Evolutionary conservation across 2,329 filamentous ascomycete genomes (phyloP).

Genomic region (Botrytis paeoniae): DNA sequence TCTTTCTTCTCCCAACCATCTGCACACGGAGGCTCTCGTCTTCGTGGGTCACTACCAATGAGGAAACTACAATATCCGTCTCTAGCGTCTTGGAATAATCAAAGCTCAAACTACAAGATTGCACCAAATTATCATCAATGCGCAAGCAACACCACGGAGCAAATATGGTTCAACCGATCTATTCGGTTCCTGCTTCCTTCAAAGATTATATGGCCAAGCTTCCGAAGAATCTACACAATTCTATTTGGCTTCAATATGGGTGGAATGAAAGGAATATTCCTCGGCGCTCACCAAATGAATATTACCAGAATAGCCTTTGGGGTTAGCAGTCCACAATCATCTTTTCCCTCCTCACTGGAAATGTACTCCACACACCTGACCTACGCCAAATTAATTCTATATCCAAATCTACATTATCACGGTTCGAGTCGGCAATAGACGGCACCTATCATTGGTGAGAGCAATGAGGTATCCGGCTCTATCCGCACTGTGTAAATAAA

Average conservation of each 20-base stretch:
- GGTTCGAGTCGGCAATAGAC: neutral
- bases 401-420: neutral
- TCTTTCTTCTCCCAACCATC: neutral
- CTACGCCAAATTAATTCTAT: neutral
- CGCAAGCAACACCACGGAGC: neutral
- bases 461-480: too few species aligned
- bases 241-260: neutral
- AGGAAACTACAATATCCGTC: neutral
- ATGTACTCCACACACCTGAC: neutral
- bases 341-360: neutral
- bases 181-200: neutral
- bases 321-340: neutral
- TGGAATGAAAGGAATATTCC: neutral
- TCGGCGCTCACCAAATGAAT: neutral
- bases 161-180: neutral
- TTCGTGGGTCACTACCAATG: neutral
- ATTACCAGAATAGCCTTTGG: neutral
- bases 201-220: neutral
- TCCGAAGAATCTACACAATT: neutral
- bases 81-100: neutral
- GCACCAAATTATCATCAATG: neutral
- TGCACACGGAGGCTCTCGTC: neutral
- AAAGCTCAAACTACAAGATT: neutral
- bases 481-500: neutral
- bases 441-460: neutral